Base-by-base conservation (phyloP, 345 rosid genomes). In the Passiflora organensis region DNA sequence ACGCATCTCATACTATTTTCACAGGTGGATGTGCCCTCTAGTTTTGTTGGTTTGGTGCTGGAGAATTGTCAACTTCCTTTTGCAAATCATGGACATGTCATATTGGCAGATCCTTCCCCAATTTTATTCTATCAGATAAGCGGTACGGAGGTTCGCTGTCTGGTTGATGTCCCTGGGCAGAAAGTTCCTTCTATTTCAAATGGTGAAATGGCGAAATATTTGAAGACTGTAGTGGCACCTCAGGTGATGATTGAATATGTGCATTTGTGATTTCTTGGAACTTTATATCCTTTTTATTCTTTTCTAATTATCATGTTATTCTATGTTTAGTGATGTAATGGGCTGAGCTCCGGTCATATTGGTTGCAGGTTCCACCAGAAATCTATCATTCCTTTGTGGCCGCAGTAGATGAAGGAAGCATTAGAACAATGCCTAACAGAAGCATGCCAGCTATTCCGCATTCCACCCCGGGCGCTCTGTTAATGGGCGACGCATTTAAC, bases 1-100 rank as follows among this genome's bases (percentile, higher is more conserved):
- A 25, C 23, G 2, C 17, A 16, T 13, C 20, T 37, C 15, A 39
- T 28, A 19, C 39, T 6, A 41, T 41, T 21, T 32, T 14, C 41
- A n/a, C 71, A 67, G 71, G 71, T 67, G 23, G 71, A 67, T 48
- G 63, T 67, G 20, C 71, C 71, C 53, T 67, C 71, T 12, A 59
- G 61, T 59, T 67, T 67, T 60, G 71, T 67, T 23, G 71, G 71
- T 41, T 59, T 67, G 60, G 46, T 67, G 15, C 42, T 67, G 38
- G 65, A 67, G 60, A 59, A 59, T 23, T 67, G 71, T 21, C 55
- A 59, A 48, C 71, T 67, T 25, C 71, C 71, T 11, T 59, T 44
- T 42, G 60, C 65, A 47, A 59, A 67, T 48, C 61, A 59, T 4
- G 71, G 71, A 19, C 71, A 67, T 23, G 71, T 67, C 17, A 41